These are phyloP conservation scores for Aspergillus jensenii DNA, from an alignment of 2,329 filamentous ascomycete species.

Conservation along the genomic window DNA sequence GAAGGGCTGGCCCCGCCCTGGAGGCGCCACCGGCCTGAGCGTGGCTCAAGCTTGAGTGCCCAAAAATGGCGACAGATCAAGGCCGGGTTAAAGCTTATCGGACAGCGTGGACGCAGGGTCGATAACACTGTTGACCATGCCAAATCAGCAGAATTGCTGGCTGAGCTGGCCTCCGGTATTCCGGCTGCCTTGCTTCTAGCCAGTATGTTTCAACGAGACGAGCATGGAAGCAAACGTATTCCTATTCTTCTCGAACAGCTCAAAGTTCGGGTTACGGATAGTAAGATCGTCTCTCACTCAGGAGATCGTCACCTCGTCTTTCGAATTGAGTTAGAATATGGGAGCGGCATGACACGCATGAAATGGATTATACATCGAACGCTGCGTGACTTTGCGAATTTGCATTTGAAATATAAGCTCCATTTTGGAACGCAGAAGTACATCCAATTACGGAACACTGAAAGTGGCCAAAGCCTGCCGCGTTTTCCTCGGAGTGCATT, in stretches of 20 bases:
- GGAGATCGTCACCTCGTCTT: conserved; percentile 78
- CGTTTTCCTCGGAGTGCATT: conserved; percentile 87
- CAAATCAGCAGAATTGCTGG: conserved; percentile 95
- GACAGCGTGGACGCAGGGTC: conserved; percentile 71
- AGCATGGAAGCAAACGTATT: conserved; percentile 92
- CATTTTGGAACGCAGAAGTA: conserved; percentile 82
- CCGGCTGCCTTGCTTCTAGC: conserved; percentile 92
- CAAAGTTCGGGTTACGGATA: conserved; percentile 83
- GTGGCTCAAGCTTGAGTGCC: conserved; percentile 68
- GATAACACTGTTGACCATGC: conserved; percentile 85
- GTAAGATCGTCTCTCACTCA: conserved; percentile 60
- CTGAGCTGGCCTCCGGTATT: conserved; percentile 86
- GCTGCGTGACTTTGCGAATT: conserved; percentile 83
- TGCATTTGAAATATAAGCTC: conserved; percentile 91
- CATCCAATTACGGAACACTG: conserved; percentile 67
- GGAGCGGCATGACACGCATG: conserved; percentile 93
- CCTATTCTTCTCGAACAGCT: conserved; percentile 94
- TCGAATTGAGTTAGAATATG: conserved; percentile 91
- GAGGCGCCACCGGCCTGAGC: conserved; percentile 55
- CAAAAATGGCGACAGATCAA: conserved; percentile 94
- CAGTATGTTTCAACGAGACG: conserved; percentile 96
- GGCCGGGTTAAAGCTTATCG: conserved; percentile 76
- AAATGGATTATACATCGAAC: conserved; percentile 90
- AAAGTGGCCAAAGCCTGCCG: conserved; percentile 75
- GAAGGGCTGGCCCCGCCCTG: conserved; percentile 63